Evolutionary conservation across 179 eudicot species (phyloP).

Genomic region (Pouteria campechiana): DNA sequence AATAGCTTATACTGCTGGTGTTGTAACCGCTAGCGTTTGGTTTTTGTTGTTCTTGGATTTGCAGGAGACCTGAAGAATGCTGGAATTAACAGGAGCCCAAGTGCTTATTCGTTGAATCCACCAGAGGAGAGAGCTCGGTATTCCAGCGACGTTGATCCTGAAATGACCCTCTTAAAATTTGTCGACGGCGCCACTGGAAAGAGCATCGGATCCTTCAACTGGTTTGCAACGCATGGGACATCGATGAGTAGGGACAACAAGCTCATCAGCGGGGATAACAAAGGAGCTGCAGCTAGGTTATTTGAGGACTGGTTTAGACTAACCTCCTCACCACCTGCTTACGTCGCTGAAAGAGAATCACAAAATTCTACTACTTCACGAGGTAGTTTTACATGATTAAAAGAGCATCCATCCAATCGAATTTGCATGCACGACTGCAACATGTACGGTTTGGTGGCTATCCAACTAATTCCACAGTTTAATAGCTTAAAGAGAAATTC

Average conservation of each 20-base stretch:
- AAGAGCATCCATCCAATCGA: too few species aligned
- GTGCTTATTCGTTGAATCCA: constrained; percentile 31
- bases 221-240: constrained; percentile 38
- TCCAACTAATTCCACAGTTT: too few species aligned
- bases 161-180: constrained; percentile 27
- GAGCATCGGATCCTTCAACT: constrained; percentile 22
- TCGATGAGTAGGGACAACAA: constrained; percentile 27
- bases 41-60: too few species aligned
- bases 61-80: constrained; percentile 24
- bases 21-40: too few species aligned
- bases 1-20: too few species aligned
- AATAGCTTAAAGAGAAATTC: too few species aligned
- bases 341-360: too few species aligned
- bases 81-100: constrained; percentile 29
- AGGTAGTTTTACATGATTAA: too few species aligned
- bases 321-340: too few species aligned
- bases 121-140: constrained; percentile 22
- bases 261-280: constrained; percentile 33
- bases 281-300: constrained; percentile 37
- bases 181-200: constrained; percentile 17
- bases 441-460: too few species aligned
- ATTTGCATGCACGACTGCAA: too few species aligned
- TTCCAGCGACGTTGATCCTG: constrained; percentile 14
- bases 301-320: constrained; percentile 28
- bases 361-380: too few species aligned